Percentiles rank a stretch among this genome's conserved stretches.
These are phyloP conservation scores for Biscogniauxia marginata DNA, from an alignment of 2,329 filamentous ascomycete species.

Conservation along the genomic window DNA sequence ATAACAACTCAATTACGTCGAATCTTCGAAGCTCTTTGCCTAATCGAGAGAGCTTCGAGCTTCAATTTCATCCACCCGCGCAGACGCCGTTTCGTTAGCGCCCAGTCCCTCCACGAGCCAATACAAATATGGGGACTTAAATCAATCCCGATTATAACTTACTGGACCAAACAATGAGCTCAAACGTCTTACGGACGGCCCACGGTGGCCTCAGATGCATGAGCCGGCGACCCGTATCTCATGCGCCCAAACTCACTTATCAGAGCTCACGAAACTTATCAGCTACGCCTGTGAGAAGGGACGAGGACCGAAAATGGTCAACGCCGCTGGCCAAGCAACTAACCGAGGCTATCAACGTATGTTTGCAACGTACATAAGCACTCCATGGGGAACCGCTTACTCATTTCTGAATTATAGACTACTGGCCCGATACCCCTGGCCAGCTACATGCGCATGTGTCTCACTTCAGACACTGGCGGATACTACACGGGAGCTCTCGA, in stretches of 20 bases:
- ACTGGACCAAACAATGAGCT: conserved; percentile 23
- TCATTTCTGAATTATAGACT: conserved; percentile 40
- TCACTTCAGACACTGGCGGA: conserved; percentile 85
- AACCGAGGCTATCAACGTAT: conserved; percentile 80
- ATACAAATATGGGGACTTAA: conserved; percentile 4
- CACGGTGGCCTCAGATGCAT: conserved; percentile 24
- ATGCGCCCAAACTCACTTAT: too few species aligned
- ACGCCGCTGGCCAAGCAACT: conserved; percentile 88
- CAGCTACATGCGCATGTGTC: conserved; percentile 97
- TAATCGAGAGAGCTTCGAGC: conserved; percentile 8
- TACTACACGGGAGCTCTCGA: conserved; percentile 83
- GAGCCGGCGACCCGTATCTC: conserved; percentile 14
- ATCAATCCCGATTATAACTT: background rate
- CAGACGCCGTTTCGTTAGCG: background rate
- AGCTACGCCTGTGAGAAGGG: conserved; percentile 24
- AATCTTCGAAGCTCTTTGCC: conserved; percentile 19
- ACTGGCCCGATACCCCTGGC: conserved; percentile 91
- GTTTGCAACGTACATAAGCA: conserved; percentile 8
- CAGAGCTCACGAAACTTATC: conserved; percentile 19
- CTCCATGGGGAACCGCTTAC: background rate
- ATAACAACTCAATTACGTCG: conserved; percentile 7
- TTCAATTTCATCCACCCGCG: background rate
- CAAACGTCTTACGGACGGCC: conserved; percentile 20
- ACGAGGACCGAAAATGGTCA: conserved; percentile 70
- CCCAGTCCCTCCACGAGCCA: background rate